These are phyloP conservation scores for Alternaria postmessia DNA, from an alignment of 2,329 filamentous ascomycete species.

Conservation along the genomic window DNA sequence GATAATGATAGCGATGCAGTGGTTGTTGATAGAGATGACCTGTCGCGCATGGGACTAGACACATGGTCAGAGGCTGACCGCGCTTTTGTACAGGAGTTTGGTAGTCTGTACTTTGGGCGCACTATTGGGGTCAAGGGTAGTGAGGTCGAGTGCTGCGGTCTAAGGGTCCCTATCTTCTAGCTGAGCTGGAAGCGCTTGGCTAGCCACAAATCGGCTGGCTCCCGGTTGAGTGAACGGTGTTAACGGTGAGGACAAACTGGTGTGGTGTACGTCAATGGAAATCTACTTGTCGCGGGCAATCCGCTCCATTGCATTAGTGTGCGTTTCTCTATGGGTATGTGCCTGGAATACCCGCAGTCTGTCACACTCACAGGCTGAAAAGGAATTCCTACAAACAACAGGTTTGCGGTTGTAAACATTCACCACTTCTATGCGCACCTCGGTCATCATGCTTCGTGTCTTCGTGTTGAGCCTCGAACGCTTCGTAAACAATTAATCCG, in stretches of 20 bases:
- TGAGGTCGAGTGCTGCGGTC: slow-evolving; percentile 76
- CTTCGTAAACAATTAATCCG: slow-evolving; percentile 4
- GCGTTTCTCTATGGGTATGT: slow-evolving; percentile 2
- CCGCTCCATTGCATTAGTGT: slow-evolving; percentile 8
- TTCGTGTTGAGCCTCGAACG: not conserved
- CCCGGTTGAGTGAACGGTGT: slow-evolving; percentile 5
- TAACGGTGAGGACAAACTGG: not conserved
- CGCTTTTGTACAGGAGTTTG: slow-evolving; percentile 71
- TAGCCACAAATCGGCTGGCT: slow-evolving; percentile 13
- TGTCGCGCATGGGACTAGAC: slow-evolving; percentile 78
- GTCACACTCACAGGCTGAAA: slow-evolving; percentile 4
- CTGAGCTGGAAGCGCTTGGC: slow-evolving; percentile 3
- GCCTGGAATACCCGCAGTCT: slow-evolving; percentile 18
- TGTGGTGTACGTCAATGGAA: slow-evolving; percentile 3
- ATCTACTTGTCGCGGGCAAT: slow-evolving; percentile 4
- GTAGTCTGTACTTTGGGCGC: slow-evolving; percentile 71
- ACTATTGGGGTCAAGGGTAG: slow-evolving; percentile 70
- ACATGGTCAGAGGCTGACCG: slow-evolving; percentile 76
- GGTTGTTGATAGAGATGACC: slow-evolving; percentile 68
- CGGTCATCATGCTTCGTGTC: not conserved
- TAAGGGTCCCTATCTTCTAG: slow-evolving; percentile 61
- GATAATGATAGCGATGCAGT: slow-evolving; percentile 48
- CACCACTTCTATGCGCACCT: slow-evolving; percentile 4
- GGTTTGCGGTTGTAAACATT: not conserved
- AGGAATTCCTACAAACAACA: not conserved